A percentile compares a stretch with the other conserved stretches of the same genome.
phyloP scores from a whole-genome alignment of 345 rosid species.

The Populus alba region DNA sequence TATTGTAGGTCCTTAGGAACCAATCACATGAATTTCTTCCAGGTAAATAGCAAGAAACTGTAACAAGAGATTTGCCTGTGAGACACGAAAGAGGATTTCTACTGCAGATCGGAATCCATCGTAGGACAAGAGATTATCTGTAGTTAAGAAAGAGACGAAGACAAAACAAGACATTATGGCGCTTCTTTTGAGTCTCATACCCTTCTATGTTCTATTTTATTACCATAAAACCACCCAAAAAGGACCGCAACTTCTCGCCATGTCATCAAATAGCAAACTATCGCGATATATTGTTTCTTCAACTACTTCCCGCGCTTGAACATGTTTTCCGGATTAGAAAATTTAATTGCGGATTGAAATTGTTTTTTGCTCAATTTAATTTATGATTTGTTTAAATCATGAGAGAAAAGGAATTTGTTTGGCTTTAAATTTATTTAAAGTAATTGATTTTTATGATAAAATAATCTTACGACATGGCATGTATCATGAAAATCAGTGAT shows the following conservation, averaged over 20 bases:
- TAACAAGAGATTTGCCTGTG: slow-evolving; percentile 18
- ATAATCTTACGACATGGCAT: too few species aligned
- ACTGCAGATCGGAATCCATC: slow-evolving; percentile 11
- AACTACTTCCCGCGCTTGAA: slow-evolving; percentile 9
- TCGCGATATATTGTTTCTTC: slow-evolving; percentile 7
- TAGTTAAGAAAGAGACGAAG: slow-evolving; percentile 1
- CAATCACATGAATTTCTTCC: background rate
- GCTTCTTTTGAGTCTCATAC: slow-evolving; percentile 18
- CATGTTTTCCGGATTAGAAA: background rate
- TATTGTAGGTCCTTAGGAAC: background rate
- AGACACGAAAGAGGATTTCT: background rate
- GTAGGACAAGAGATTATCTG: background rate
- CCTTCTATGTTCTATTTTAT: slow-evolving; percentile 17
- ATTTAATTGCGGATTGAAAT: too few species aligned
- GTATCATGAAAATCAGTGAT: too few species aligned
- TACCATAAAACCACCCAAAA: slow-evolving; percentile 22
- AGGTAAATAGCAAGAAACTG: background rate
- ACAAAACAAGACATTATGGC: slow-evolving; percentile 35
- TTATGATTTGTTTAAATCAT: too few species aligned
- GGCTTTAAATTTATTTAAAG: too few species aligned
- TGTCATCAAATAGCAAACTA: slow-evolving; percentile 3
- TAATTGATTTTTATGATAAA: too few species aligned
- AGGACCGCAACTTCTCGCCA: slow-evolving; percentile 16
- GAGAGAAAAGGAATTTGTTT: too few species aligned
- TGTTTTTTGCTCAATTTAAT: too few species aligned